Evolutionary conservation across 2,329 filamentous ascomycete genomes (phyloP).

Genomic region (Aspergillus unguis): DNA sequence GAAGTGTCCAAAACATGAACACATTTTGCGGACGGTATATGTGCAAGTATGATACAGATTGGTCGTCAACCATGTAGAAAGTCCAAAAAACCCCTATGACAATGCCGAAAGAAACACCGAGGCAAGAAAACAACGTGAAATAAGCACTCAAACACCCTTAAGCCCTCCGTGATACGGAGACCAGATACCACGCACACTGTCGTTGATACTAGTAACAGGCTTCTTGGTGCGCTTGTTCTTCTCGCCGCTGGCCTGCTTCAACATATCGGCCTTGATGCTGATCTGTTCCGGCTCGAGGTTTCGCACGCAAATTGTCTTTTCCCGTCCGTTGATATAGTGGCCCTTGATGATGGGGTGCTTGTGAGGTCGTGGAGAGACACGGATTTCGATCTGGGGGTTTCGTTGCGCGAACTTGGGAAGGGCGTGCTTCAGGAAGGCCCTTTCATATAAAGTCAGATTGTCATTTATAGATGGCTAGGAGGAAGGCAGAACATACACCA

Average conservation of each 20-base stretch:
- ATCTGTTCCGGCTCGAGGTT: conserved; percentile 81
- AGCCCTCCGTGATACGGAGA: conserved; percentile 59
- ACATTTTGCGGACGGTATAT: conserved; percentile 4
- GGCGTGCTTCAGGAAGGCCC: conserved; percentile 74
- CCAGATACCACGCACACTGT: conserved; percentile 65
- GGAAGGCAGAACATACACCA: conserved; percentile 65
- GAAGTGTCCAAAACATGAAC: not conserved
- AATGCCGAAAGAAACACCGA: conserved; percentile 18
- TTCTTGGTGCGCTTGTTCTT: conserved; percentile 54
- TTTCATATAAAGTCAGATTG: conserved; percentile 34
- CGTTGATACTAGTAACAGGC: conserved; percentile 60
- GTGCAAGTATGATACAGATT: conserved; percentile 26
- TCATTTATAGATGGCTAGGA: not conserved
- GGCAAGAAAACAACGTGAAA: conserved; percentile 14
- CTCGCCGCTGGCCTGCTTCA: conserved; percentile 48
- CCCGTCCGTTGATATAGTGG: conserved; percentile 85
- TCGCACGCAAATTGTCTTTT: conserved; percentile 82
- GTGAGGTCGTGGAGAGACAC: conserved; percentile 81
- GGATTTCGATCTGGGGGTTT: conserved; percentile 88
- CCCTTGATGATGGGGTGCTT: conserved; percentile 87
- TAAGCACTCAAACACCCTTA: conserved; percentile 45
- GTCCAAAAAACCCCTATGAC: conserved; percentile 24
- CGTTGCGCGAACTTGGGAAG: conserved; percentile 73
- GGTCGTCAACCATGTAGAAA: conserved; percentile 19
- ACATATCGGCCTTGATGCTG: conserved; percentile 64